Conservation (phyloP, 257 asterid species). For the Solanum piurae region DNA sequence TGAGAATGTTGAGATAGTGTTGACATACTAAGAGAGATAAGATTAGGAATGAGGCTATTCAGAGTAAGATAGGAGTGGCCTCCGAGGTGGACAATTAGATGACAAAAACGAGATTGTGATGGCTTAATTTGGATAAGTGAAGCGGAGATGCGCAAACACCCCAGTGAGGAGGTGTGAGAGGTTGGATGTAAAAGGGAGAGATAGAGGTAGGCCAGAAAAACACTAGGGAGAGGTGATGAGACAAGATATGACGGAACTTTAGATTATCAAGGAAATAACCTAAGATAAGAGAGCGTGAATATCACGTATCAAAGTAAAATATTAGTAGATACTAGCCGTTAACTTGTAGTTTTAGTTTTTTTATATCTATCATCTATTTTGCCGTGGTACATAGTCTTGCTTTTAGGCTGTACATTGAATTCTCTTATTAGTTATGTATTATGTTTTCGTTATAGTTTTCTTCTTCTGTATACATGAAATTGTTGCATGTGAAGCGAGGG, state of each 20-base stretch:
- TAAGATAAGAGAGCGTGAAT: neutral
- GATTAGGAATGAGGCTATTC: neutral
- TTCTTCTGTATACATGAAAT: neutral
- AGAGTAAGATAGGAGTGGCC: neutral
- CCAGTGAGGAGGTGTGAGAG: neutral
- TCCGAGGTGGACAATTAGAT: neutral
- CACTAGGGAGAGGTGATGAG: neutral
- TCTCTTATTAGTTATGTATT: neutral
- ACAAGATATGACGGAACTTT: too few relatives aligned
- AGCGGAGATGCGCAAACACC: neutral
- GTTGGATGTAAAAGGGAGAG: neutral
- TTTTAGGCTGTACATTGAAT: neutral
- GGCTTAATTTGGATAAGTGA: neutral
- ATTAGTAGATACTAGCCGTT: neutral
- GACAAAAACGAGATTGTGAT: too few relatives aligned
- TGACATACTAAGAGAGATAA: neutral
- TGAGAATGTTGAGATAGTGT: neutral
- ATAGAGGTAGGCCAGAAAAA: too few relatives aligned
- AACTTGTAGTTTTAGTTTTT: neutral
- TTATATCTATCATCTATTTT: neutral
- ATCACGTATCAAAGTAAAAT: neutral
- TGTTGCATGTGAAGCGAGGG: neutral
- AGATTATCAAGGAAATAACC: too few relatives aligned
- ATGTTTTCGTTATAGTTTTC: too few relatives aligned
- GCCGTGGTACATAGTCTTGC: neutral